Conservation (phyloP, 148 eudicot species). For the Silene conica region DNA sequence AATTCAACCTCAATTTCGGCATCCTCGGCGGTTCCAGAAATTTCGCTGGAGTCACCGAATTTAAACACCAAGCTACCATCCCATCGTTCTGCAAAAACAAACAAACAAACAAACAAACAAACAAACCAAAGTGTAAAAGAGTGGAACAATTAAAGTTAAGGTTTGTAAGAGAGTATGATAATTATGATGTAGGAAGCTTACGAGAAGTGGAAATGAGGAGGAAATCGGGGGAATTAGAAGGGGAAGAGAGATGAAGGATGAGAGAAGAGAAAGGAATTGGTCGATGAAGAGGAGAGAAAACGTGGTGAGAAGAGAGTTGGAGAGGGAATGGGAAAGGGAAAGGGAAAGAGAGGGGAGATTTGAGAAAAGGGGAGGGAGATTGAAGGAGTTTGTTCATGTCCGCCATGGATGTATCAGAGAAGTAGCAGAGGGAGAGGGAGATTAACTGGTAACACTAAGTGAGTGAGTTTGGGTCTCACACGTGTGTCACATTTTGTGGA, state of each 20-base stretch:
- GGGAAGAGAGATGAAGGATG: constrained; percentile 15
- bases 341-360: constrained; percentile 7
- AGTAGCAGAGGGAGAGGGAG: too few relatives aligned
- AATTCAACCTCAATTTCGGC: constrained; percentile 5
- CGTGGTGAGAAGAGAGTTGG: constrained; percentile 8
- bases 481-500: too few relatives aligned
- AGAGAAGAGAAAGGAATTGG: constrained; percentile 11
- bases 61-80: constrained; percentile 72
- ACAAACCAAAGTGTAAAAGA: constrained; percentile 11
- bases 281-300: constrained; percentile 15
- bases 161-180: background rate
- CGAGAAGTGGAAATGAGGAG: constrained; percentile 32
- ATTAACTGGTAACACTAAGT: too few relatives aligned
- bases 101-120: constrained; percentile 14
- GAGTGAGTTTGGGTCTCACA: too few relatives aligned
- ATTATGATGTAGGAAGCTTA: constrained; percentile 1
- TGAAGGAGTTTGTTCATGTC: constrained; percentile 21
- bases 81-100: constrained; percentile 38
- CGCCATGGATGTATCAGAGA: constrained; percentile 26
- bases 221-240: constrained; percentile 13
- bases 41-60: constrained; percentile 63
- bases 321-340: constrained; percentile 16
- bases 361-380: background rate
- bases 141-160: background rate
- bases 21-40: constrained; percentile 15